phyloP scores from a whole-genome alignment of 371 early-diverging fungal species.

The Saksenaea vasiformis region DNA sequence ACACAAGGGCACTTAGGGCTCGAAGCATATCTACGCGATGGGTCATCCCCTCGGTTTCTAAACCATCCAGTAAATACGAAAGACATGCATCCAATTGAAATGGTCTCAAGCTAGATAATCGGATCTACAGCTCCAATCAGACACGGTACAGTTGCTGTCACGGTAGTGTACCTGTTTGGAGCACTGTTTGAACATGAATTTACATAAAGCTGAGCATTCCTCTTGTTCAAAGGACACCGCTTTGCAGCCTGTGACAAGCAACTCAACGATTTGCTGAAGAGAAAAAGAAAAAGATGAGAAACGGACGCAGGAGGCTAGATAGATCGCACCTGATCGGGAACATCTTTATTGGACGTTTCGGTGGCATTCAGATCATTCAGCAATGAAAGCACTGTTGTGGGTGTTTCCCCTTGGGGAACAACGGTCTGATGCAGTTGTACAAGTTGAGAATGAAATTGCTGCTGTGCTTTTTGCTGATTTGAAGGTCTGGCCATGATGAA shows the following conservation, averaged over 20 bases:
- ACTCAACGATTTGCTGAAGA: conserved; percentile 43
- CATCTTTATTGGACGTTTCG: conserved; percentile 13
- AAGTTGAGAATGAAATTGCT: background rate
- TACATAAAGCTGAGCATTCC: conserved; percentile 40
- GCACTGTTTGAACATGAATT: conserved; percentile 44
- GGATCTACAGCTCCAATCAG: conserved; percentile 25
- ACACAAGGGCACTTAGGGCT: conserved; percentile 49
- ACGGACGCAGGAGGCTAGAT: background rate
- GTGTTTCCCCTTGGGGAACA: background rate
- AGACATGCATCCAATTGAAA: conserved; percentile 38
- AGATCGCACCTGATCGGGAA: conserved; percentile 18
- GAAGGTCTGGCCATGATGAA: background rate
- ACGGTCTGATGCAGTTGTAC: background rate
- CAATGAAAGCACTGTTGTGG: background rate
- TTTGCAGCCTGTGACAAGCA: conserved; percentile 46
- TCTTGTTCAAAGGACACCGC: conserved; percentile 24
- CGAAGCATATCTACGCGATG: conserved; percentile 44
- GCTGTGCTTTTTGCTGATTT: background rate
- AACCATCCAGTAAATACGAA: conserved; percentile 32
- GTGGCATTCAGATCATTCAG: conserved; percentile 8
- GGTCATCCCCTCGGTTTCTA: conserved; percentile 20
- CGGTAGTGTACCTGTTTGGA: conserved; percentile 40
- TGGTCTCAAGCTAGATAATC: conserved; percentile 31
- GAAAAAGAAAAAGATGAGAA: background rate
- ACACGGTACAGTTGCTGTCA: background rate